Evolutionary conservation across 352 stramenopile species (phyloP).

Genomic region (Pythium angustatum): DNA sequence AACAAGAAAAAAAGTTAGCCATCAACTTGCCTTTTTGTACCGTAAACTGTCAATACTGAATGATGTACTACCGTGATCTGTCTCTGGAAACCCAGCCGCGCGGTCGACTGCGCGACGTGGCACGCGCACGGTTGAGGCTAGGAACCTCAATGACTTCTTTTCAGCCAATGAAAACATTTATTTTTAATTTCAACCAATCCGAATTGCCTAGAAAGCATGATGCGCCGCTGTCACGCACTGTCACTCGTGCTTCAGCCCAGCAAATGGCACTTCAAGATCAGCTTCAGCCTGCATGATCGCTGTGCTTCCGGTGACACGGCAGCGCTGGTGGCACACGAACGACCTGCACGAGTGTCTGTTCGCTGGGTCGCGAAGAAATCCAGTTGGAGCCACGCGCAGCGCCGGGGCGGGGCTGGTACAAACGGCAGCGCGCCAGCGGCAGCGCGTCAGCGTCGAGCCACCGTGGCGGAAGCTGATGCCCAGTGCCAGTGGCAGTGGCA

Average conservation of each 20-base stretch:
- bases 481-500: no score
- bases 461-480: no score
- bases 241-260: constrained; percentile 8
- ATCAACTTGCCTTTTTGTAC: constrained; percentile 5
- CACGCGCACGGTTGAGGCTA: constrained; percentile 1
- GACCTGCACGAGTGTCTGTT: not conserved
- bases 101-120: constrained; percentile 7
- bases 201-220: constrained; percentile 4
- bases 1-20: not conserved
- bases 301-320: not conserved
- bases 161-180: constrained; percentile 3
- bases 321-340: no score
- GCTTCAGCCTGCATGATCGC: not conserved
- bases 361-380: constrained; percentile 10
- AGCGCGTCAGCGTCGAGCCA: constrained; percentile 12
- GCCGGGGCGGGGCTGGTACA: not conserved
- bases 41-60: not conserved
- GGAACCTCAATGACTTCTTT: constrained; percentile 9
- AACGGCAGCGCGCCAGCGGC: not conserved
- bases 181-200: constrained; percentile 3
- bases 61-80: not conserved
- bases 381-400: constrained; percentile 3
- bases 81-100: constrained; percentile 5
- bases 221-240: constrained; percentile 22
- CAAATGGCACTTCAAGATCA: constrained; percentile 25